These are phyloP conservation scores for Exobasidium rhododendri DNA, from an alignment of 1,284 basidiomycete genomes.

Conservation along the genomic window DNA sequence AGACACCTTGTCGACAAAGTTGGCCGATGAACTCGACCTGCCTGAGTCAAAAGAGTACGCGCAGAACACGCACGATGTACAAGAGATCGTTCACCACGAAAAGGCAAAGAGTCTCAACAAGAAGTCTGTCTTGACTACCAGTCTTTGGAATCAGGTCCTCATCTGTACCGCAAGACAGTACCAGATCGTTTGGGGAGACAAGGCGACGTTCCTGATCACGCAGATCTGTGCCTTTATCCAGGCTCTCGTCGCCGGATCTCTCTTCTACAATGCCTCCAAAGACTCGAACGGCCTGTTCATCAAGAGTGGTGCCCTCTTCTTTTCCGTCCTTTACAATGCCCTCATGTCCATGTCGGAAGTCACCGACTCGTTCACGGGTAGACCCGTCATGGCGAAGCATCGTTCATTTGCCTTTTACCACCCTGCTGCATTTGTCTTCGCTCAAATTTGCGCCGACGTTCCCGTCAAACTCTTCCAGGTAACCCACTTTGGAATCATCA, in stretches of 20 bases:
- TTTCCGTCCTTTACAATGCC: conserved; percentile 45
- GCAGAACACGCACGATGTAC: conserved; percentile 18
- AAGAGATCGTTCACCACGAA: background rate
- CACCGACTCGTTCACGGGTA: conserved; percentile 60
- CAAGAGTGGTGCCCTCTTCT: conserved; percentile 40
- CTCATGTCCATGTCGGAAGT: conserved; percentile 61
- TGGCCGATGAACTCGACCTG: background rate
- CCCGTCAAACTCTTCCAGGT: conserved; percentile 56
- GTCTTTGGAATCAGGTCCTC: background rate
- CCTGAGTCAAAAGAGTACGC: background rate
- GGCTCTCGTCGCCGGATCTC: conserved; percentile 56
- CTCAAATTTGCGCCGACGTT: conserved; percentile 50
- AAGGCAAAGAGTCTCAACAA: background rate
- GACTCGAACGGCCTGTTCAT: conserved; percentile 29
- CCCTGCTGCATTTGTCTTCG: conserved; percentile 45
- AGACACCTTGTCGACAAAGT: background rate
- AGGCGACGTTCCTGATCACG: conserved; percentile 54
- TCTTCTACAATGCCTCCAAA: conserved; percentile 38
- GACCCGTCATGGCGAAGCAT: conserved; percentile 35
- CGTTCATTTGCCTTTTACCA: conserved; percentile 47
- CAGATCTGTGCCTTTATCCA: conserved; percentile 48
- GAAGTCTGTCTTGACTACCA: background rate
- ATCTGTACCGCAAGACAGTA: conserved; percentile 29
- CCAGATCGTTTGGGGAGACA: conserved; percentile 66
- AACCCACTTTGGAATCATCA: conserved; percentile 55